A percentile compares a stretch with the other conserved stretches of the same genome.
Conservation (phyloP, 495 filamentous ascomycete genomes). For the Letharia lupina region DNA sequence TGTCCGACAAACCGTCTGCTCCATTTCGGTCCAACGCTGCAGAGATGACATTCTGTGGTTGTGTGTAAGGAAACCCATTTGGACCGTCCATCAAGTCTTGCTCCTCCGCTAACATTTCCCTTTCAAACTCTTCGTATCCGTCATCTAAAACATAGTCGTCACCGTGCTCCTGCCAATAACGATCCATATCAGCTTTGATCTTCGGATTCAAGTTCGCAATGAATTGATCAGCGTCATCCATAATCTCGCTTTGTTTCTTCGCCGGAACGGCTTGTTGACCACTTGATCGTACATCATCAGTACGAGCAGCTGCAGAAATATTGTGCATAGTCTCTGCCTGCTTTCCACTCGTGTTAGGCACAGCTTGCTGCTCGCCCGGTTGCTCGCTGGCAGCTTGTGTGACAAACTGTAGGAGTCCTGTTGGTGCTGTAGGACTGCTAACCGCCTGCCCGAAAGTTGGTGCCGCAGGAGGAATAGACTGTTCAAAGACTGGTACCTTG, state of each 20-base stretch:
- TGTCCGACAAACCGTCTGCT: neutral
- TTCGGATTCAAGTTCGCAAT: neutral
- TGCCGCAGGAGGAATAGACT: neutral
- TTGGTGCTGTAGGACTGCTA: neutral
- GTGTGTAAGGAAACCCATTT: neutral
- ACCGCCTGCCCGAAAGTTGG: neutral
- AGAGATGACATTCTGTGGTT: neutral
- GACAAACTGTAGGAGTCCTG: neutral
- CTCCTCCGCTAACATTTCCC: neutral
- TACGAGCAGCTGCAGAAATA: neutral
- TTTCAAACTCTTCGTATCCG: slow-evolving; percentile 1
- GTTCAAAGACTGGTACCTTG: neutral
- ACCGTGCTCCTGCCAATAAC: neutral
- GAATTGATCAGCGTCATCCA: neutral
- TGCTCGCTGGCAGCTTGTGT: neutral
- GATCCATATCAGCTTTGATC: neutral
- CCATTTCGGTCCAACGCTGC: neutral
- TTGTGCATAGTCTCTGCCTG: neutral
- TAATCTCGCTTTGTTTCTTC: neutral
- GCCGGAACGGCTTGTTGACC: neutral
- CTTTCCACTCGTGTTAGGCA: neutral
- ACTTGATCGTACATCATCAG: neutral
- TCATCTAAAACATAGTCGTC: neutral
- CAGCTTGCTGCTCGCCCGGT: neutral
- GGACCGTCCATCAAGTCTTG: neutral